Evolutionary conservation across 371 early-diverging fungal genomes (phyloP).

Genomic region (Rhizopus delemar): DNA sequence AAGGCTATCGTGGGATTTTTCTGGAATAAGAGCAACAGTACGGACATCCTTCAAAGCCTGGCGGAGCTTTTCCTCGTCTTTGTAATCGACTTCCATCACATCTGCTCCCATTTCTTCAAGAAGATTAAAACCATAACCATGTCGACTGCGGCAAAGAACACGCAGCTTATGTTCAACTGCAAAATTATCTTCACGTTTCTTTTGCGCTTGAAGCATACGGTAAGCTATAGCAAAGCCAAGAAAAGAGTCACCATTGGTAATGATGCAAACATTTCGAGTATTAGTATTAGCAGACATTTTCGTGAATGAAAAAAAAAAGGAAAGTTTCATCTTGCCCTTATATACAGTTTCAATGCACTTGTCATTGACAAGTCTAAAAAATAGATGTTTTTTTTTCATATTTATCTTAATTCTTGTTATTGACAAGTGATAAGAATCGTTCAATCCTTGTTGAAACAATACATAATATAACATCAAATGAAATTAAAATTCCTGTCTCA

Average conservation of each 20-base stretch:
- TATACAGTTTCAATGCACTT: no score
- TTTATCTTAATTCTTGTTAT: no score
- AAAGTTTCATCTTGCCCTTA: not conserved
- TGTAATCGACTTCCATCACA: slow-evolving; percentile 33
- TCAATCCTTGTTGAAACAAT: no score
- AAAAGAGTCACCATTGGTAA: slow-evolving; percentile 42
- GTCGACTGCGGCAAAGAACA: slow-evolving; percentile 30
- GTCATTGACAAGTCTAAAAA: no score
- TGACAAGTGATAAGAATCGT: no score
- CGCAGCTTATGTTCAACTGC: slow-evolving; percentile 17
- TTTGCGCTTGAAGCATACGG: slow-evolving; percentile 27
- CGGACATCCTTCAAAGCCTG: slow-evolving; percentile 23
- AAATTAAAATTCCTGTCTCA: no score
- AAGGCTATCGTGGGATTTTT: slow-evolving; percentile 27
- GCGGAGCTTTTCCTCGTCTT: slow-evolving; percentile 28
- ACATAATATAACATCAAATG: no score
- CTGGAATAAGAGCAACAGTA: slow-evolving; percentile 33
- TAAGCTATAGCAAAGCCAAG: slow-evolving; percentile 38
- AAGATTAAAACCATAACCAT: slow-evolving; percentile 11
- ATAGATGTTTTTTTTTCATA: no score
- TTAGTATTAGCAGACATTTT: slow-evolving; percentile 27
- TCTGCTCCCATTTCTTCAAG: slow-evolving; percentile 41
- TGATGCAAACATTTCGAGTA: slow-evolving; percentile 23
- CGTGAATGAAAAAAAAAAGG: not conserved
- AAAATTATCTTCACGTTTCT: slow-evolving; percentile 5